Base-by-base conservation (phyloP, 306 rosid species). In the Parietaria judaica region DNA sequence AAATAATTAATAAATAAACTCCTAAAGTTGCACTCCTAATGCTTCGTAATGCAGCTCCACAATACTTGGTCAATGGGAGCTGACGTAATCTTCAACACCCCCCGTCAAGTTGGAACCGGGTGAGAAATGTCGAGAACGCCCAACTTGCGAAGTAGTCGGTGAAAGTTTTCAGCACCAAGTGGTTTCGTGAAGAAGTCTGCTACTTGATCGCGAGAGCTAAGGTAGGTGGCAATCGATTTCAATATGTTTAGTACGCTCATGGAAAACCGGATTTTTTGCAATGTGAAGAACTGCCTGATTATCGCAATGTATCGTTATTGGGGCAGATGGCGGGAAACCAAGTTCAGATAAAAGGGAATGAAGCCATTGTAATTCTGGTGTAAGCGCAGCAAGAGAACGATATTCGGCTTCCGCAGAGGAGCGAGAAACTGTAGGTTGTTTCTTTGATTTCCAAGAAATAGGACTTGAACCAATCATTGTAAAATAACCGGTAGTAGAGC, bases 211-310 rank as follows among this genome's bases (percentile, higher is more conserved):
- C 36, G 3, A 2, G 58, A 54, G 7, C 9, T 14, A 3, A 36
- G 2, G 61, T 56, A 56, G 17, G 17, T 31, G 52, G 11, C 39
- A 60, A 44, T 60, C 64, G 44, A 60, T 60, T 12, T 60, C 52
- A 8, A 60, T 60, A 8, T 60, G 39, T 17, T 60, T 60, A 8
- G 51, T 60, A 4, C 52, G 14, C n/a, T 60, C n/a, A 6, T 41
- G 36, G 17, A 41, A 59, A 4, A 59, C 13, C 3, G 50, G 64
- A 4, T 59, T 41, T 59, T 41, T 31, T 8, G 34, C 36, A 8
- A 44, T 60, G 5, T 60, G 64, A 41, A 60, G 15, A 6, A 37
- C 4, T 8, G 51, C 46, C 16, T 43, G n/a, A 31, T 15, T 44
- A 14, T 60, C 52, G 31, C 64, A 43, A 44, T 60, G 52, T 9